Percentiles rank a stretch among this genome's conserved stretches.
phyloP scores from a whole-genome alignment of 495 filamentous ascomycete genomes.

The Aspergillus homomorphus region DNA sequence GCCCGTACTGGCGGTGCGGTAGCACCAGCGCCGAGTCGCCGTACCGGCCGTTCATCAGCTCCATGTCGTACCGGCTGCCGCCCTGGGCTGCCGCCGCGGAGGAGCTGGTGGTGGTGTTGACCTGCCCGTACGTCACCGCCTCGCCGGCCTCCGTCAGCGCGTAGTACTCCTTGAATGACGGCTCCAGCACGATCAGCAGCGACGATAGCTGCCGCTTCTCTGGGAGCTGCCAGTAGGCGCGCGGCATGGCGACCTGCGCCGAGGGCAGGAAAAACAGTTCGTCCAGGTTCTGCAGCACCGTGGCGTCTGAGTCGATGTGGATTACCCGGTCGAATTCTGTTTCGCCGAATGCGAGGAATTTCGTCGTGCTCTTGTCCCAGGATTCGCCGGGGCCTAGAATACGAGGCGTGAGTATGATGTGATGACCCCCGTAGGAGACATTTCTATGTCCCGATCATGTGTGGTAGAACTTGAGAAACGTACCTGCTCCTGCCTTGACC shows the following conservation, averaged over 20 bases:
- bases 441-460: no score
- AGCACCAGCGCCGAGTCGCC: constrained; percentile 64
- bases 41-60: constrained; percentile 71
- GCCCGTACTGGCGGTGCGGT: constrained; percentile 69
- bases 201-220: constrained; percentile 53
- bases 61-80: constrained; percentile 68
- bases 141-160: constrained; percentile 45
- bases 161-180: constrained; percentile 52
- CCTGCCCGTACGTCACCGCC: constrained; percentile 34
- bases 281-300: constrained; percentile 63
- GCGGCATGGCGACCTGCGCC: constrained; percentile 58
- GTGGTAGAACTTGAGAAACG: no score
- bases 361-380: constrained; percentile 65
- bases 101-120: constrained; percentile 18
- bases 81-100: no score
- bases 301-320: constrained; percentile 66
- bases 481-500: constrained; percentile 41
- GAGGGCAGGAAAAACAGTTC: constrained; percentile 71
- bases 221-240: constrained; percentile 68
- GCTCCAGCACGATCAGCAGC: constrained; percentile 63
- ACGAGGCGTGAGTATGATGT: background rate
- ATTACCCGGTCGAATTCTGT: constrained; percentile 66
- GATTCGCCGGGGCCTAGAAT: constrained; percentile 30
- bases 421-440: no score
- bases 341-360: constrained; percentile 68